Evolutionary conservation across 169 alveolate genomes (phyloP).

Genomic region (Prorocentrum cordatum): DNA sequence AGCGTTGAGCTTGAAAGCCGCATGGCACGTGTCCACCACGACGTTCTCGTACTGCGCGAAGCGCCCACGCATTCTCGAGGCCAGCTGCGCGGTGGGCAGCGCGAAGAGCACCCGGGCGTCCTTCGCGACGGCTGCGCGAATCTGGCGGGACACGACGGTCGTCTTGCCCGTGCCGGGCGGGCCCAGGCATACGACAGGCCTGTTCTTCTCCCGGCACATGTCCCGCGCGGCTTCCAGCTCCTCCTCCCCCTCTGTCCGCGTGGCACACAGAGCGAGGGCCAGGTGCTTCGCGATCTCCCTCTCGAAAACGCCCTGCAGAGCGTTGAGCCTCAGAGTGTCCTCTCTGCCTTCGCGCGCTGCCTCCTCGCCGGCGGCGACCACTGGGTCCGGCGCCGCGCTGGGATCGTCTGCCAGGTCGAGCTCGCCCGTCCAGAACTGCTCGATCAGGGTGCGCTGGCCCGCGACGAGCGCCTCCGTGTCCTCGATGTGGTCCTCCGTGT

Average conservation of each 20-base stretch:
- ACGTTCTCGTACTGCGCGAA: background rate
- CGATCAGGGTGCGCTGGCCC: background rate
- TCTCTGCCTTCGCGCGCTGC: background rate
- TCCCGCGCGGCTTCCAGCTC: background rate
- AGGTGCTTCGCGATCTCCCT: background rate
- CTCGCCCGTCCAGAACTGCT: background rate
- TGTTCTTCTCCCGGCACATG: background rate
- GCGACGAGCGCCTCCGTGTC: background rate
- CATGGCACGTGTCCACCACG: constrained; percentile 10
- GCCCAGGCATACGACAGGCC: background rate
- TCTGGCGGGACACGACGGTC: background rate
- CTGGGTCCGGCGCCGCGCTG: no score
- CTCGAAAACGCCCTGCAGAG: background rate
- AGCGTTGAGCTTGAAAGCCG: constrained; percentile 1
- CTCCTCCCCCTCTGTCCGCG: background rate
- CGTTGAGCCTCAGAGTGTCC: background rate
- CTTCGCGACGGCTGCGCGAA: background rate
- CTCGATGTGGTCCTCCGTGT: background rate
- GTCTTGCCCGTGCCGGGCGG: constrained; percentile 34
- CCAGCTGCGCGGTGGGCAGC: constrained; percentile 4
- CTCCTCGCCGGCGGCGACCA: background rate
- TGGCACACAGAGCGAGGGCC: background rate
- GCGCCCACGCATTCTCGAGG: background rate
- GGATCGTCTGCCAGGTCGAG: no score
- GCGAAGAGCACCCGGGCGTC: background rate